phyloP scores from a whole-genome alignment of 257 asterid species.

The Schizonepeta tenuifolia region DNA sequence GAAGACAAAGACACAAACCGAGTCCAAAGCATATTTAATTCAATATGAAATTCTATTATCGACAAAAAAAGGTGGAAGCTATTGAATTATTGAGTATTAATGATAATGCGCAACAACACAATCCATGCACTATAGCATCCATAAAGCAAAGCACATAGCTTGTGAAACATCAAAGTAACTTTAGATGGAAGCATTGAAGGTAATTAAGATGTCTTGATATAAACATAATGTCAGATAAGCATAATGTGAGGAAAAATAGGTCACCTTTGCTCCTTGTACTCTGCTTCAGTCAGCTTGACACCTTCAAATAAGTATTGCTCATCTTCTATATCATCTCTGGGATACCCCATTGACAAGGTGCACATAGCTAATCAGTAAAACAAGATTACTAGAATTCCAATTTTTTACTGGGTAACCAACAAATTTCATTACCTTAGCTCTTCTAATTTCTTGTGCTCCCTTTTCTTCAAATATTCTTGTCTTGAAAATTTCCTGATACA shows the following conservation, averaged over 20 bases:
- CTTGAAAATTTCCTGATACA: slow-evolving; percentile 72
- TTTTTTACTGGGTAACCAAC: slow-evolving; percentile 1
- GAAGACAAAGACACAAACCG: not conserved
- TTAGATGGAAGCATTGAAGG: not conserved
- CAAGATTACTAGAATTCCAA: slow-evolving; percentile 18
- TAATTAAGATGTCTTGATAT: slow-evolving; percentile 5
- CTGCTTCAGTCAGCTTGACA: slow-evolving; percentile 76
- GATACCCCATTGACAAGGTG: slow-evolving; percentile 29
- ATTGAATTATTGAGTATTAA: slow-evolving; percentile 4
- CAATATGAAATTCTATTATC: not conserved
- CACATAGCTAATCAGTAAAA: slow-evolving; percentile 26
- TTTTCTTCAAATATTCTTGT: slow-evolving; percentile 87
- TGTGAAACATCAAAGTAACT: slow-evolving; percentile 15
- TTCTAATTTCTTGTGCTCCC: slow-evolving; percentile 92
- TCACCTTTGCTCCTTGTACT: slow-evolving; percentile 70
- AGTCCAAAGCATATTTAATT: not conserved
- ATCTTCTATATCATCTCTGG: slow-evolving; percentile 88
- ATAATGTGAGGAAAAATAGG: slow-evolving; percentile 20
- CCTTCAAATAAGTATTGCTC: slow-evolving; percentile 85
- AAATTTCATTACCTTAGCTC: slow-evolving; percentile 66
- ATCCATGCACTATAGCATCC: slow-evolving; percentile 18
- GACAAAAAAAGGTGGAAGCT: slow-evolving; percentile 3
- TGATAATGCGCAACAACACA: slow-evolving; percentile 12
- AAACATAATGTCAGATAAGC: slow-evolving; percentile 10
- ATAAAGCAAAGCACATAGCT: slow-evolving; percentile 21